Conservation (phyloP, 768 basidiomycete genomes). For the Suillus alpinus region DNA sequence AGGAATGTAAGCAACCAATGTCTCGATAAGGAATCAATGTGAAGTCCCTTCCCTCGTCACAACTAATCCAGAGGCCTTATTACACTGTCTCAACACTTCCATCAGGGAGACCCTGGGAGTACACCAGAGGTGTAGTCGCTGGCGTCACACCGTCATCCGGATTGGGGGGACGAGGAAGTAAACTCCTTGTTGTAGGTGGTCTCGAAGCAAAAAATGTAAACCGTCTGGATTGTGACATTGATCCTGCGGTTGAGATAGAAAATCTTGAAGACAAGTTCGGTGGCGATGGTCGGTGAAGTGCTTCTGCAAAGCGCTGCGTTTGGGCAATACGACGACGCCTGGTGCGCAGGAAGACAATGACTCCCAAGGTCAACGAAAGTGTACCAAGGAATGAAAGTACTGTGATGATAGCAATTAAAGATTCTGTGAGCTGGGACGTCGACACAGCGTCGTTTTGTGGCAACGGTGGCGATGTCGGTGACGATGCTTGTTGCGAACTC, state of each 20-base stretch:
- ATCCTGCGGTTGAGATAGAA: slow-evolving; percentile 4
- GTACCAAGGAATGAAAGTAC: slow-evolving; percentile 13
- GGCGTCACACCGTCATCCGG: slow-evolving; percentile 10
- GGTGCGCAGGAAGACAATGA: slow-evolving; percentile 14
- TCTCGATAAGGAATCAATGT: neutral
- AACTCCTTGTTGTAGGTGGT: neutral
- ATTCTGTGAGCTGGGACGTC: slow-evolving; percentile 4
- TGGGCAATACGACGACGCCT: slow-evolving; percentile 6
- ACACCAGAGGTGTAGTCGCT: slow-evolving; percentile 2
- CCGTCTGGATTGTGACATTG: neutral
- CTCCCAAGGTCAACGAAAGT: slow-evolving; percentile 15
- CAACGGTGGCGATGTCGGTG: neutral
- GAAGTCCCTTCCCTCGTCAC: neutral
- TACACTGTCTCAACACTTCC: neutral
- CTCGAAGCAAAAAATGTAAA: neutral
- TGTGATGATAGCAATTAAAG: slow-evolving; percentile 17
- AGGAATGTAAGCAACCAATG: neutral
- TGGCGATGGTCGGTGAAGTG: neutral
- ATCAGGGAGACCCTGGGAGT: neutral
- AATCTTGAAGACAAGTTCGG: neutral
- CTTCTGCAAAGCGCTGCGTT: neutral
- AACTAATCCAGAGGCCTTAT: neutral
- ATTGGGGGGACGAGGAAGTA: slow-evolving; percentile 5
- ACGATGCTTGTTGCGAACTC: neutral
- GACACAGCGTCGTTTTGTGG: neutral